Percentiles rank a stretch among this genome's conserved stretches.
These are phyloP conservation scores for Camellia japonica DNA, from an alignment of 148 eudicot genomes.

Conservation along the genomic window DNA sequence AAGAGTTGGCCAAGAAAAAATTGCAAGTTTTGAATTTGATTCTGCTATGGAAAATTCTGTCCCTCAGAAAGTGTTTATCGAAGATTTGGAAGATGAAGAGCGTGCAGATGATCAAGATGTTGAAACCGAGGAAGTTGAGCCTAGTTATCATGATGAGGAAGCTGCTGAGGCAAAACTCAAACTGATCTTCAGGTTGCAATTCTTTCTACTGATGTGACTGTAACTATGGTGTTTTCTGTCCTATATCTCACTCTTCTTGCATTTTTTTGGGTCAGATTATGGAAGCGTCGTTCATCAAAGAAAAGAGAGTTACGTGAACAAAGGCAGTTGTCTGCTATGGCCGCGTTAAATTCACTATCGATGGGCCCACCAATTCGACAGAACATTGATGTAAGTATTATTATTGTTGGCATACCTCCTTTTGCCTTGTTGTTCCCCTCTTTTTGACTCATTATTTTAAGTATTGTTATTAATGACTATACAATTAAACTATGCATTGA, in stretches of 20 bases:
- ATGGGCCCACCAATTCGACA: constrained; percentile 75
- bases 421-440: neutral
- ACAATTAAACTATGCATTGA: neutral
- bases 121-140: constrained; percentile 35
- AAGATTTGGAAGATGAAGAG: constrained; percentile 37
- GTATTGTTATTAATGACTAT: neutral
- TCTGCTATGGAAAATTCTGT: constrained; percentile 25
- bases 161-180: constrained; percentile 73
- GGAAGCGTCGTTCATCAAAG: constrained; percentile 66
- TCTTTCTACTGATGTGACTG: constrained; percentile 14
- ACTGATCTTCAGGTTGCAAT: constrained; percentile 63
- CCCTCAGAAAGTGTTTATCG: constrained; percentile 23
- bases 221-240: neutral
- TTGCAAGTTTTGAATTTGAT: constrained; percentile 31
- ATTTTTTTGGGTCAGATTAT: constrained; percentile 52
- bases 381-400: constrained; percentile 44
- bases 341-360: constrained; percentile 76
- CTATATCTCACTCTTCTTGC: constrained; percentile 16
- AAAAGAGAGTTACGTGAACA: constrained; percentile 63
- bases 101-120: constrained; percentile 30
- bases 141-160: constrained; percentile 58
- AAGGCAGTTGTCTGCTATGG: constrained; percentile 69
- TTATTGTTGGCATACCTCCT: neutral
- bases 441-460: no score
- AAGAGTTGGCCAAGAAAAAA: constrained; percentile 26